These are phyloP conservation scores for Naegleria fowleri DNA, from an alignment of 208 protist species.

Conservation along the genomic window DNA sequence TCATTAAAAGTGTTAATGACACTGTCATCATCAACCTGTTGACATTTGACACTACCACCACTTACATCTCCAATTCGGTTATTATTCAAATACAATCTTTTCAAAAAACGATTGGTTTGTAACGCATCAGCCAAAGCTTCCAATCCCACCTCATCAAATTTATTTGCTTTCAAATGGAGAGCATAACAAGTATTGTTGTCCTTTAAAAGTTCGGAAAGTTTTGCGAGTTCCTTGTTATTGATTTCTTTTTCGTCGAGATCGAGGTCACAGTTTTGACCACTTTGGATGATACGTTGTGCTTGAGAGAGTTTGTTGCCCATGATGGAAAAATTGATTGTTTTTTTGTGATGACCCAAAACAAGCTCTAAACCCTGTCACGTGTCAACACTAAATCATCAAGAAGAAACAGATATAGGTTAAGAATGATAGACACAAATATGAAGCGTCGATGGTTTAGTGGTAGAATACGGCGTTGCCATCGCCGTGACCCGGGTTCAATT, in stretches of 20 bases:
- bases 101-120: not conserved
- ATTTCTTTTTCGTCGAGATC: not conserved
- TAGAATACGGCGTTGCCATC: too few species aligned
- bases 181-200: not conserved
- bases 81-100: constrained; percentile 19
- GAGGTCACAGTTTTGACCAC: not conserved
- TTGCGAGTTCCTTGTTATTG: not conserved
- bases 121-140: not conserved
- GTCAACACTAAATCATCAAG: too few species aligned
- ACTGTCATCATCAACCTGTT: not conserved
- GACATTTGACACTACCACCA: not conserved
- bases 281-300: not conserved
- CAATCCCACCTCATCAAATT: not conserved
- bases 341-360: too few species aligned
- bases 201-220: not conserved
- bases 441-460: too few species aligned
- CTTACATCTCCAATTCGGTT: constrained; percentile 13
- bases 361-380: too few species aligned
- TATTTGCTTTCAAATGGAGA: not conserved
- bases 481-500: too few species aligned
- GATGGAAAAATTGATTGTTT: too few species aligned
- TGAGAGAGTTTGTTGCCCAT: not conserved
- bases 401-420: too few species aligned
- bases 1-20: not conserved
- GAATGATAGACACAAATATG: too few species aligned